Evolutionary conservation across 805 yeast genomes (phyloP).

Genomic region (Metschnikowia lunata): DNA sequence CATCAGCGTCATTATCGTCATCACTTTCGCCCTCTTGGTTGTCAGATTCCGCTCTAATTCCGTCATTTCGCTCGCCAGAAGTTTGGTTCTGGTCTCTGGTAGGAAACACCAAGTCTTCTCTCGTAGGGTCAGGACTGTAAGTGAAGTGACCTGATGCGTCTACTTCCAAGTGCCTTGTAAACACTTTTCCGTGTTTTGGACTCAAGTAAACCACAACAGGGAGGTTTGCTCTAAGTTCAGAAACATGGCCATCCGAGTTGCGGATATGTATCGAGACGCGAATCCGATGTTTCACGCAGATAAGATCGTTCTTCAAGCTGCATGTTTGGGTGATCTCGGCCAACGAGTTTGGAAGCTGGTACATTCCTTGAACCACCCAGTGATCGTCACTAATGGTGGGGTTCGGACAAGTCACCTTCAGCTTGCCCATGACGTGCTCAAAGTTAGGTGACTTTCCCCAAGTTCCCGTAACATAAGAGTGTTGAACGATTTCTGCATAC

Average conservation of each 20-base stretch:
- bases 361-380: slow-evolving; percentile 43
- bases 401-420: slow-evolving; percentile 19
- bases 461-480: slow-evolving; percentile 28
- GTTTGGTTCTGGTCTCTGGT: slow-evolving; percentile 18
- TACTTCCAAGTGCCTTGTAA: slow-evolving; percentile 31
- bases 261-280: slow-evolving; percentile 41
- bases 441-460: slow-evolving; percentile 40
- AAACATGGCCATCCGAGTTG: slow-evolving; percentile 47
- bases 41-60: no score
- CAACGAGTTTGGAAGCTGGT: slow-evolving; percentile 38
- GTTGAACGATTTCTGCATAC: slow-evolving; percentile 33
- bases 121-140: slow-evolving; percentile 13
- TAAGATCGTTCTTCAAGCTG: slow-evolving; percentile 33
- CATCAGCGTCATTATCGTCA: slow-evolving; percentile 10
- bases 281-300: slow-evolving; percentile 44
- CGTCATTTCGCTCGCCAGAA: slow-evolving; percentile 1
- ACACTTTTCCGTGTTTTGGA: slow-evolving; percentile 35
- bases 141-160: slow-evolving; percentile 27
- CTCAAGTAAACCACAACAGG: slow-evolving; percentile 44
- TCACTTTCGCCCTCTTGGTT: slow-evolving; percentile 9
- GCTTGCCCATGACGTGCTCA: slow-evolving; percentile 30
- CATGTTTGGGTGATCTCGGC: slow-evolving; percentile 43
- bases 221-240: slow-evolving; percentile 49
- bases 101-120: slow-evolving; percentile 28
- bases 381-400: slow-evolving; percentile 27